Conservation (phyloP, 345 rosid genomes). For the Salix suchowensis region DNA sequence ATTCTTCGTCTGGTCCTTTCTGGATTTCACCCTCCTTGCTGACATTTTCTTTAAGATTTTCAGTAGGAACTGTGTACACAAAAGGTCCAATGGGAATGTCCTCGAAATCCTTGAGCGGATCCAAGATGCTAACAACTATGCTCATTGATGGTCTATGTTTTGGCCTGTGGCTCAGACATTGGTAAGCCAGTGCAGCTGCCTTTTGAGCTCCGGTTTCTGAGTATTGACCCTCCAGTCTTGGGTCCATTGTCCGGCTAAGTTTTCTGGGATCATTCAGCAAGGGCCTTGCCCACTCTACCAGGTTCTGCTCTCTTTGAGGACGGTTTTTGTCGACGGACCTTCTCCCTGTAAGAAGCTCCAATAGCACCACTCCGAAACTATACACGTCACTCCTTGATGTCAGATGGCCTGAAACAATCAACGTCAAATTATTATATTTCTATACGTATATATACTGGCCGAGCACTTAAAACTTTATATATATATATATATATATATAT, state of each 20-base stretch:
- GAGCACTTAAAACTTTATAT: no score
- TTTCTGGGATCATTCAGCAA: constrained; percentile 59
- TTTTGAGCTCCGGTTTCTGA: constrained; percentile 70
- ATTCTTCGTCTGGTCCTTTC: constrained; percentile 28
- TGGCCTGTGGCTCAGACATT: constrained; percentile 71
- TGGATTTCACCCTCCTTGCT: constrained; percentile 22
- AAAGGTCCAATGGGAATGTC: constrained; percentile 61
- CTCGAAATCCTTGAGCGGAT: constrained; percentile 50
- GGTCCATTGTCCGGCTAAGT: constrained; percentile 71
- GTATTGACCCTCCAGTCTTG: constrained; percentile 83
- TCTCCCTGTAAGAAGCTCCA: constrained; percentile 29
- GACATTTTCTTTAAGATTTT: constrained; percentile 18
- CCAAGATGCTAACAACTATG: constrained; percentile 51
- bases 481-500: no score
- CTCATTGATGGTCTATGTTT: constrained; percentile 74
- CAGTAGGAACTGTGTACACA: constrained; percentile 54
- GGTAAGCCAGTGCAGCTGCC: constrained; percentile 78
- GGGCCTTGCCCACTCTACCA: constrained; percentile 31
- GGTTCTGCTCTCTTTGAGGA: constrained; percentile 20
- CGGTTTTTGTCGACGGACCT: constrained; percentile 26
- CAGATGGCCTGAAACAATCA: constrained; percentile 22
- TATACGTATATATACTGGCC: no score
- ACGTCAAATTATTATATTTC: not conserved
- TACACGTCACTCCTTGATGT: constrained; percentile 30
- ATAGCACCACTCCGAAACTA: constrained; percentile 29